Evolutionary conservation across 2,329 filamentous ascomycete genomes (phyloP).

Genomic region (Cladophialophora psammophila): DNA sequence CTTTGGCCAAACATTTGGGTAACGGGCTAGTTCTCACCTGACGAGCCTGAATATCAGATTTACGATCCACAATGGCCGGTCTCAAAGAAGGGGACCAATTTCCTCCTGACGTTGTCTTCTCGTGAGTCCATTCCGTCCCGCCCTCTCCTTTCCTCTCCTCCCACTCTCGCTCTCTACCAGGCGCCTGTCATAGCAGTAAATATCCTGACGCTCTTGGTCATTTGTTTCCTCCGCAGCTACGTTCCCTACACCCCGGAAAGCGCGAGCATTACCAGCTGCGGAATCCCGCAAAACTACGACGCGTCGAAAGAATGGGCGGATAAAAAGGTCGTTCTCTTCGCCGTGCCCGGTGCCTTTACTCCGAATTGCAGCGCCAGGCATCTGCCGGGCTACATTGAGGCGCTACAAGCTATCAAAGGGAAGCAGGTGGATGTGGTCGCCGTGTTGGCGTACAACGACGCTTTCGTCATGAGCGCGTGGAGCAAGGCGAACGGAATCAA

Average conservation of each 20-base stretch:
- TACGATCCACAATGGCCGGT: slow-evolving; percentile 60
- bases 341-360: slow-evolving; percentile 80
- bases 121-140: slow-evolving; percentile 54
- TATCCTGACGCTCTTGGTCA: slow-evolving; percentile 26
- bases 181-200: too few species aligned
- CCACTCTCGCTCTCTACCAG: too few species aligned
- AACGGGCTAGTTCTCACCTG: background rate
- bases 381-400: slow-evolving; percentile 79
- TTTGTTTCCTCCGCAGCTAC: slow-evolving; percentile 62
- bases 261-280: slow-evolving; percentile 75
- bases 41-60: background rate
- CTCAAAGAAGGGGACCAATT: slow-evolving; percentile 84
- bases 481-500: slow-evolving; percentile 84
- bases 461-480: slow-evolving; percentile 88
- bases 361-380: slow-evolving; percentile 84
- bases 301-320: slow-evolving; percentile 77
- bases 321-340: slow-evolving; percentile 76
- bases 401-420: slow-evolving; percentile 72
- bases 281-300: slow-evolving; percentile 77
- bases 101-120: slow-evolving; percentile 80
- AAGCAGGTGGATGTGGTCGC: slow-evolving; percentile 86
- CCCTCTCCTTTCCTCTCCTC: slow-evolving; percentile 6
- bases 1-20: background rate
- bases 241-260: slow-evolving; percentile 76
- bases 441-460: slow-evolving; percentile 84